Conservation (phyloP, 805 yeast genomes). For the Blastobotrys attinorum region DNA sequence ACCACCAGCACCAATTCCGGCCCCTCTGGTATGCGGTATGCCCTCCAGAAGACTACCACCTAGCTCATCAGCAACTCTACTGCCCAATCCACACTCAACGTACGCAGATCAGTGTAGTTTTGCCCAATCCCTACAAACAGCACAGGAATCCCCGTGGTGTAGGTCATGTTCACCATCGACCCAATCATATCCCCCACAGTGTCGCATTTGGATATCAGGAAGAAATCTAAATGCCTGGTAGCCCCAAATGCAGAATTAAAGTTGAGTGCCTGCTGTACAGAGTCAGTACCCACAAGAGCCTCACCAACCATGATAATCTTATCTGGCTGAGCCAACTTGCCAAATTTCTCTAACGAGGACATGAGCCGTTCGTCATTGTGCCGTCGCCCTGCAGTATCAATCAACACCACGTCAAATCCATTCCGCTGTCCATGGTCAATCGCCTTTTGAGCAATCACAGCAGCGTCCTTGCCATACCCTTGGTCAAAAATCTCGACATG, state of each 20-base stretch:
- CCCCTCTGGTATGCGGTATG: too few species aligned
- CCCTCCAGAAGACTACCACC: too few species aligned
- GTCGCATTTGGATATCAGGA: conserved; percentile 89
- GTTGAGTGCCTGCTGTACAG: conserved; percentile 89
- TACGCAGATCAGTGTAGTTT: conserved; percentile 88
- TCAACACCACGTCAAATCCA: conserved; percentile 73
- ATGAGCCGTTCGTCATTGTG: conserved; percentile 90
- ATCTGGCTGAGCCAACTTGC: conserved; percentile 91
- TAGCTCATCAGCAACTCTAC: conserved; percentile 73
- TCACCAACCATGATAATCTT: conserved; percentile 98
- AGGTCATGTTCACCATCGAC: conserved; percentile 94
- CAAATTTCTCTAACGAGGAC: conserved; percentile 94
- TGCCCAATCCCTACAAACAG: conserved; percentile 96
- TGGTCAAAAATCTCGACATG: conserved; percentile 78
- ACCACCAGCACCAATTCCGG: too few species aligned
- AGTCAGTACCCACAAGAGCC: conserved; percentile 94
- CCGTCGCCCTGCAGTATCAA: conserved; percentile 97
- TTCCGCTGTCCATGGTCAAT: conserved; percentile 67
- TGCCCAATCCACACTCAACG: conserved; percentile 86
- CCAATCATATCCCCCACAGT: conserved; percentile 97
- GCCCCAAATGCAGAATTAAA: conserved; percentile 91
- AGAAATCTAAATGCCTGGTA: conserved; percentile 73
- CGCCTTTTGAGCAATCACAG: conserved; percentile 87
- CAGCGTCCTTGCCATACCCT: conserved; percentile 98
- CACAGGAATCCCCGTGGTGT: conserved; percentile 92